A percentile compares a stretch with the other conserved stretches of the same genome.
These are phyloP conservation scores for Hygrophila difformis DNA, from an alignment of 257 asterid genomes.

Conservation along the genomic window DNA sequence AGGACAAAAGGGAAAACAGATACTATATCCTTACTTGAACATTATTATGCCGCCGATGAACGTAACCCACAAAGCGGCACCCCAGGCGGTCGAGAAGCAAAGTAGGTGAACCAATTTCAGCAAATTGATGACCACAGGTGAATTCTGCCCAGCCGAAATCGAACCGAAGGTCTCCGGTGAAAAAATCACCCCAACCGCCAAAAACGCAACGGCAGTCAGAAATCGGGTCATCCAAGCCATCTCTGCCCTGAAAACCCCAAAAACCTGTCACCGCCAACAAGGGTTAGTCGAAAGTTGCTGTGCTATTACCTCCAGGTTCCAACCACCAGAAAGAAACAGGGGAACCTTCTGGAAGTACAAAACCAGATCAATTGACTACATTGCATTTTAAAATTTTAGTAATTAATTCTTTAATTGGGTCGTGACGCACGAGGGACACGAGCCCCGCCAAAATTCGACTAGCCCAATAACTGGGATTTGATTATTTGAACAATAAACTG, in stretches of 20 bases:
- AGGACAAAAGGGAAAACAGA: neutral
- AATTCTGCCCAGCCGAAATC: constrained; percentile 43
- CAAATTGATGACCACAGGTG: constrained; percentile 33
- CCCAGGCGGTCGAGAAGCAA: constrained; percentile 92
- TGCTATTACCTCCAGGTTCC: too few species aligned
- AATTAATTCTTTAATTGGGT: too few species aligned
- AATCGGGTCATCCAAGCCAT: constrained; percentile 93
- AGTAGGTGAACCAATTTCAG: constrained; percentile 81
- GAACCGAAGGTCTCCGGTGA: constrained; percentile 91
- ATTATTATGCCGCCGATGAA: constrained; percentile 99
- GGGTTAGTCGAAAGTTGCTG: too few species aligned
- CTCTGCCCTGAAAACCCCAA: neutral
- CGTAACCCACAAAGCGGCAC: constrained; percentile 97
- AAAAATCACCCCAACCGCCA: constrained; percentile 75
- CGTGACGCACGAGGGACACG: too few species aligned
- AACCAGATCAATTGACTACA: too few species aligned
- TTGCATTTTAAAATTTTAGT: too few species aligned
- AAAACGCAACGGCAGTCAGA: constrained; percentile 60
- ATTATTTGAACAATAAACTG: too few species aligned
- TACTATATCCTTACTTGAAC: constrained; percentile 56
- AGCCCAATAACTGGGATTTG: too few species aligned
- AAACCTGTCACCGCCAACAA: too few species aligned
- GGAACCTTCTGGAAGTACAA: too few species aligned
- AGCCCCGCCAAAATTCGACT: too few species aligned
- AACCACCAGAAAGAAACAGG: too few species aligned